phyloP scores from a whole-genome alignment of 2,329 filamentous ascomycete species.

The Scleromitrula shiraiana region DNA sequence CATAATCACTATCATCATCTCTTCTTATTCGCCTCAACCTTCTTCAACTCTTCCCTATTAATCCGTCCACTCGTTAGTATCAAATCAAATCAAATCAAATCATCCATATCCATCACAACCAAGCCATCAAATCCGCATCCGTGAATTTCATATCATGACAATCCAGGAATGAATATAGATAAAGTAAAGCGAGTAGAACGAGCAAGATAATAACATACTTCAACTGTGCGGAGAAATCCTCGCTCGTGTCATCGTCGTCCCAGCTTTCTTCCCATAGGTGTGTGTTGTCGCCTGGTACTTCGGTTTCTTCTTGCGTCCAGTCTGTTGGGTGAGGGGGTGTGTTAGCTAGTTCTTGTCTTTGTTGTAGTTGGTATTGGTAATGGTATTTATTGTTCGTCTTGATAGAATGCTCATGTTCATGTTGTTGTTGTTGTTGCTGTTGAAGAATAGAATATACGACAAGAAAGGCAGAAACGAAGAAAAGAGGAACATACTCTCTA shows the following conservation, averaged over 20 bases:
- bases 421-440: too few relatives aligned
- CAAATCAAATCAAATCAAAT: too few relatives aligned
- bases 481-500: slow-evolving; percentile 61
- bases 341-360: slow-evolving; percentile 9
- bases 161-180: not conserved
- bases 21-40: slow-evolving; percentile 72
- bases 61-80: too few relatives aligned
- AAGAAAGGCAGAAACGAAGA: not conserved
- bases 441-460: too few relatives aligned
- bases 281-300: slow-evolving; percentile 66
- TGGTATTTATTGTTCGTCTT: too few relatives aligned
- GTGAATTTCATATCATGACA: too few relatives aligned
- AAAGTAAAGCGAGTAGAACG: not conserved
- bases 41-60: slow-evolving; percentile 80
- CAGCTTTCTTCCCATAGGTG: slow-evolving; percentile 99
- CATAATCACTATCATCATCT: too few relatives aligned
- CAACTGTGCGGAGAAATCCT: slow-evolving; percentile 92
- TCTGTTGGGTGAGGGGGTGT: slow-evolving; percentile 43
- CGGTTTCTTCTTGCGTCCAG: slow-evolving; percentile 87
- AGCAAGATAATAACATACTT: slow-evolving; percentile 54
- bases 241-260: slow-evolving; percentile 96
- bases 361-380: too few relatives aligned
- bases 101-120: too few relatives aligned
- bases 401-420: too few relatives aligned
- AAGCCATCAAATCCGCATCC: too few relatives aligned